These are phyloP conservation scores for Arachis monticola DNA, from an alignment of 331 rosid genomes.

Conservation along the genomic window DNA sequence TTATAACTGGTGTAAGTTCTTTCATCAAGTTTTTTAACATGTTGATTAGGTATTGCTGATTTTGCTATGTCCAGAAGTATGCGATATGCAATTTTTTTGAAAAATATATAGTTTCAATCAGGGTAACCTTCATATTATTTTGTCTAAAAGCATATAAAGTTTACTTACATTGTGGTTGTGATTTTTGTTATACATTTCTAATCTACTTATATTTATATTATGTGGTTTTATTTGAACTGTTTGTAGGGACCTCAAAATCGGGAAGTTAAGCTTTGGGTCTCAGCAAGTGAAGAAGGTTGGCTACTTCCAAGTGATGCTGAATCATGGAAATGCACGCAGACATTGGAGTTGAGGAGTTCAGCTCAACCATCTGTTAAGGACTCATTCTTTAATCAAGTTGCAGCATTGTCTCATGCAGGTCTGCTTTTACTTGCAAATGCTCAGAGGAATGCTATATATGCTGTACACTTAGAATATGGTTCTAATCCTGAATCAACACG, in stretches of 20 bases:
- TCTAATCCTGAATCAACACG: constrained; percentile 76
- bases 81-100: constrained; percentile 22
- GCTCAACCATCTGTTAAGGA: constrained; percentile 71
- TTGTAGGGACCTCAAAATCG: constrained; percentile 85
- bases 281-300: constrained; percentile 91
- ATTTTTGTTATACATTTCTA: not conserved
- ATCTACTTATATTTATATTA: constrained; percentile 21
- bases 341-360: constrained; percentile 85
- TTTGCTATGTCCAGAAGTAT: constrained; percentile 15
- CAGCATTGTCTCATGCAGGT: constrained; percentile 85
- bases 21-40: not conserved
- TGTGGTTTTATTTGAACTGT: constrained; percentile 23
- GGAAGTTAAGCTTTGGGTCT: constrained; percentile 92
- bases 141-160: not conserved
- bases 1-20: constrained; percentile 81
- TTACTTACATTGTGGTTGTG: not conserved
- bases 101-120: constrained; percentile 18
- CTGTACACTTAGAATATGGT: constrained; percentile 87
- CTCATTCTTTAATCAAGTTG: constrained; percentile 96
- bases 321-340: constrained; percentile 92
- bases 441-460: constrained; percentile 98
- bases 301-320: constrained; percentile 85
- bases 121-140: not conserved
- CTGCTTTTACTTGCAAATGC: constrained; percentile 98
- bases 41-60: not conserved